phyloP scores from a whole-genome alignment of 2,329 filamentous ascomycete species.

The Blastomyces gilchristii region DNA sequence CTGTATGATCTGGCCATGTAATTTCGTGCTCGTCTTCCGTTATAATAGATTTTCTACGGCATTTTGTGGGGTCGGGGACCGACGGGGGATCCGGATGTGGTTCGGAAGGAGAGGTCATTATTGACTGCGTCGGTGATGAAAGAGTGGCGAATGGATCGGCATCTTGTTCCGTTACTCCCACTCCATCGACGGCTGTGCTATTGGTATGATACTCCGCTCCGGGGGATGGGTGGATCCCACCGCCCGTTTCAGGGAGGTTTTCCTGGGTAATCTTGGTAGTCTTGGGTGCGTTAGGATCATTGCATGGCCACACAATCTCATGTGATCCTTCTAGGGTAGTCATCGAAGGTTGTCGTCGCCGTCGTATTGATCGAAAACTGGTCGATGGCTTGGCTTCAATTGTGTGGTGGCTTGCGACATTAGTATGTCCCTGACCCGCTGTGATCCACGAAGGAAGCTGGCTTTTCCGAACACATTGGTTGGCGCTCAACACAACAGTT shows the following conservation, averaged over 20 bases:
- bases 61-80: not conserved
- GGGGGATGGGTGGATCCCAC: not conserved
- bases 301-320: slow-evolving; percentile 38
- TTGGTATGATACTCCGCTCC: not conserved
- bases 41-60: slow-evolving; percentile 12
- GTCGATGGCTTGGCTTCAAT: not conserved
- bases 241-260: not conserved
- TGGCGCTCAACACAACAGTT: slow-evolving; percentile 75
- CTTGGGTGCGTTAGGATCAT: slow-evolving; percentile 10
- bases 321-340: slow-evolving; percentile 34
- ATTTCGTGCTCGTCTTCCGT: slow-evolving; percentile 33
- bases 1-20: slow-evolving; percentile 26
- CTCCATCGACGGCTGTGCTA: not conserved
- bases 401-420: not conserved
- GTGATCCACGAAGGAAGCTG: slow-evolving; percentile 51
- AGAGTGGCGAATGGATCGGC: not conserved
- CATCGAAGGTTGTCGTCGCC: slow-evolving; percentile 20
- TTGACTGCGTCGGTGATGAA: not conserved
- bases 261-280: not conserved
- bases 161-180: not conserved
- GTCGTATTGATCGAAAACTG: slow-evolving; percentile 4
- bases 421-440: slow-evolving; percentile 12
- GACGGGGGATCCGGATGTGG: not conserved
- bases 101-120: not conserved
- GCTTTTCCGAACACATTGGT: slow-evolving; percentile 61